Percentiles rank a stretch among this genome's conserved stretches.
phyloP scores from a whole-genome alignment of 2,329 filamentous ascomycete species.

The Hypoxylon sp. region DNA sequence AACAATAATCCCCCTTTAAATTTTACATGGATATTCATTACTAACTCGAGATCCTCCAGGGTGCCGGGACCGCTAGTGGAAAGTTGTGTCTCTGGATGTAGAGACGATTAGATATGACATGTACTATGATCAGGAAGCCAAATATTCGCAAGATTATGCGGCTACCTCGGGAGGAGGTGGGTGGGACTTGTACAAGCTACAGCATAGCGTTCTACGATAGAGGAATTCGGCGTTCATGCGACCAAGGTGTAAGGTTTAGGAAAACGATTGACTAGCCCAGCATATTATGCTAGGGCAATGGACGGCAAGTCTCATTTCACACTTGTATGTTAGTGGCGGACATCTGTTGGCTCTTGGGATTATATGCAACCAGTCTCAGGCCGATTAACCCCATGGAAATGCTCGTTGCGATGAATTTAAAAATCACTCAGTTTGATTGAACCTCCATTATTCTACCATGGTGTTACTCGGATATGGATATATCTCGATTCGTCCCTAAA shows the following conservation, averaged over 20 bases:
- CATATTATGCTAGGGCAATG: conserved; percentile 5
- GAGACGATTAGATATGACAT: conserved; percentile 28
- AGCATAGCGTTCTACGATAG: background rate
- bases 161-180: background rate
- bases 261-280: conserved; percentile 1
- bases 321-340: background rate
- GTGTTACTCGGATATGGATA: too few relatives aligned
- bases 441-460: too few relatives aligned
- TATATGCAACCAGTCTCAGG: background rate
- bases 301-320: conserved; percentile 1
- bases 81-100: conserved; percentile 94
- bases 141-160: background rate
- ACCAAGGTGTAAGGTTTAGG: background rate
- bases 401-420: background rate
- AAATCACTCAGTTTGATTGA: background rate
- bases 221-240: background rate
- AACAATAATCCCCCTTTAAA: background rate
- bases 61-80: conserved; percentile 90
- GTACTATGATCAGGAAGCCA: background rate
- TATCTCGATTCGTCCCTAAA: too few relatives aligned
- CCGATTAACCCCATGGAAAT: background rate
- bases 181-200: conserved; percentile 19
- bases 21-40: background rate
- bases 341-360: background rate
- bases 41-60: conserved; percentile 31